phyloP scores from a whole-genome alignment of 176 grass and related monocot species.

The Oryza coarctata region DNA sequence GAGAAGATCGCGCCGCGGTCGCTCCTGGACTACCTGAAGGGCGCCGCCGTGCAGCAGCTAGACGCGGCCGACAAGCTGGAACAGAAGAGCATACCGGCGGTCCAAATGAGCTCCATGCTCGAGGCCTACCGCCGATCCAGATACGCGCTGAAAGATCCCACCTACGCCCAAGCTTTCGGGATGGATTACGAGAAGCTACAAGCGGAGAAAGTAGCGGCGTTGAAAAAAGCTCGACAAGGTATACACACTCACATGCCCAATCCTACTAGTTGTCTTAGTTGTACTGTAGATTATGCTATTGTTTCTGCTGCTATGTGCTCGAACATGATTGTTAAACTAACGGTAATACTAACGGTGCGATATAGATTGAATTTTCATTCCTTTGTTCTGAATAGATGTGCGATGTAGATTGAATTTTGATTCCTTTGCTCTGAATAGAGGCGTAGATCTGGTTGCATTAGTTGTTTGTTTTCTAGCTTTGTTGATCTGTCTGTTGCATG shows the following conservation, averaged over 20 bases:
- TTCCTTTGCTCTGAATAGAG: slow-evolving; percentile 9
- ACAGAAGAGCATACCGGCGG: slow-evolving; percentile 9
- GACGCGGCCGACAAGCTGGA: slow-evolving; percentile 24
- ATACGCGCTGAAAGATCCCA: slow-evolving; percentile 57
- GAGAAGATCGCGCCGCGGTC: slow-evolving; percentile 46
- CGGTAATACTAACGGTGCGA: not conserved
- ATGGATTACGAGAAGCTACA: slow-evolving; percentile 38
- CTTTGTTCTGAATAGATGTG: slow-evolving; percentile 10
- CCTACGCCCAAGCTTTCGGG: slow-evolving; percentile 86
- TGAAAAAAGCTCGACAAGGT: slow-evolving; percentile 67
- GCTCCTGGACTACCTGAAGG: slow-evolving; percentile 39
- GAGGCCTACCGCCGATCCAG: slow-evolving; percentile 53
- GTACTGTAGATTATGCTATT: not conserved
- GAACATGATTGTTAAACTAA: not conserved
- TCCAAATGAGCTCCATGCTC: slow-evolving; percentile 56
- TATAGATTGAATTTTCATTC: not conserved
- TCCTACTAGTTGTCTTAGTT: slow-evolving; percentile 7
- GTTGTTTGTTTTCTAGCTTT: not conserved
- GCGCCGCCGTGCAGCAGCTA: slow-evolving; percentile 40
- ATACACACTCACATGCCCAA: slow-evolving; percentile 55
- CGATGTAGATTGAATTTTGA: not conserved
- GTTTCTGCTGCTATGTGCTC: slow-evolving; percentile 32
- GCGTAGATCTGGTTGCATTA: not conserved
- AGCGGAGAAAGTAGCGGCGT: slow-evolving; percentile 20
- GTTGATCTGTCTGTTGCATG: not conserved